Evolutionary conservation across 768 basidiomycete species (phyloP).

Genomic region (Trametopsis cervina): DNA sequence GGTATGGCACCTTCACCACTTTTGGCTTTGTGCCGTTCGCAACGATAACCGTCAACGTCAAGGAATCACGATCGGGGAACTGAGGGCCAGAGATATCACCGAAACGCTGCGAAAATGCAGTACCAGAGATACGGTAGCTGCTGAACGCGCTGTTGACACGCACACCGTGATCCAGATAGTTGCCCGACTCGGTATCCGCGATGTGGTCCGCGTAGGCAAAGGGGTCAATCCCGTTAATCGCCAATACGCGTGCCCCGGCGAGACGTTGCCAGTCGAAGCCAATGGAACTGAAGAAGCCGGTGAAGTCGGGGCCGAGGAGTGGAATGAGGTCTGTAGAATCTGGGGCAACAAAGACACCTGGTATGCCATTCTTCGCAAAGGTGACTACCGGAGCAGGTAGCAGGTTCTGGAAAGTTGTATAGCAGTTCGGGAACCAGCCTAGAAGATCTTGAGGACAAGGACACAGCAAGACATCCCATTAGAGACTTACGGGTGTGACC

Average conservation of each 20-base stretch:
- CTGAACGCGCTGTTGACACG: constrained; percentile 58
- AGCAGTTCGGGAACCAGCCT: constrained; percentile 56
- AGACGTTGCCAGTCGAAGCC: constrained; percentile 53
- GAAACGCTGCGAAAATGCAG: constrained; percentile 49
- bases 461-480: background rate
- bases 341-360: constrained; percentile 44
- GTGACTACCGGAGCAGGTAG: constrained; percentile 50
- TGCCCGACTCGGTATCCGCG: constrained; percentile 52
- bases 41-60: constrained; percentile 42
- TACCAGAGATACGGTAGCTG: constrained; percentile 39
- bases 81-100: constrained; percentile 49
- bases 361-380: constrained; percentile 38
- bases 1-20: constrained; percentile 44
- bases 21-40: constrained; percentile 41
- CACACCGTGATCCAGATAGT: constrained; percentile 57
- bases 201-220: constrained; percentile 51
- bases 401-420: constrained; percentile 37
- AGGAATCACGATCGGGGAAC: constrained; percentile 37
- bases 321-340: constrained; percentile 46
- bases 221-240: constrained; percentile 46
- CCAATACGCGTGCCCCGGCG: constrained; percentile 49
- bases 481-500: constrained; percentile 50
- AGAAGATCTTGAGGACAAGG: background rate
- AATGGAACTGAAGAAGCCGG: constrained; percentile 38
- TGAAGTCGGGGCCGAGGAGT: constrained; percentile 39